Evolutionary conservation across 2,329 filamentous ascomycete genomes (phyloP).

Genomic region (Neurospora crassa): DNA sequence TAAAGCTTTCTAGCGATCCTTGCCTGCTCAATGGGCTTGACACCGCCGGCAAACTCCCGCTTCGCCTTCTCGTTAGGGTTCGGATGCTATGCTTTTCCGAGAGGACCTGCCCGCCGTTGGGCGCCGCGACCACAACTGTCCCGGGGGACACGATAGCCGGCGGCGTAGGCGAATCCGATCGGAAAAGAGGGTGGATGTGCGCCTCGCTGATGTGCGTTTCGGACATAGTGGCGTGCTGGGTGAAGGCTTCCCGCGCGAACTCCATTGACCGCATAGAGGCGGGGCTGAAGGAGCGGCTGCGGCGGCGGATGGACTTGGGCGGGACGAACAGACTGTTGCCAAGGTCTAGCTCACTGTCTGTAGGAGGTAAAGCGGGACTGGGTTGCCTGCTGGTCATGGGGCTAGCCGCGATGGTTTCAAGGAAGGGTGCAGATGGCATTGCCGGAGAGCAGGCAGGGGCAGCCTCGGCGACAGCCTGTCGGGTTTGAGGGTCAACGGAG

Average conservation of each 20-base stretch:
- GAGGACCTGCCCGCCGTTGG: slow-evolving; percentile 57
- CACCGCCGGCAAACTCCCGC: slow-evolving; percentile 40
- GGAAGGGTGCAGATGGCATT: slow-evolving; percentile 36
- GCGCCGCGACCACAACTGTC: slow-evolving; percentile 62
- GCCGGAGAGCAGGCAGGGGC: slow-evolving; percentile 27
- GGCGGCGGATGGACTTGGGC: slow-evolving; percentile 29
- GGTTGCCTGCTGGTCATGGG: slow-evolving; percentile 54
- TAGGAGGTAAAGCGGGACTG: slow-evolving; percentile 39
- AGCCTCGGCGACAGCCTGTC: slow-evolving; percentile 45
- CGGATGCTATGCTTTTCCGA: slow-evolving; percentile 41
- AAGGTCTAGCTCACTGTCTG: slow-evolving; percentile 41
- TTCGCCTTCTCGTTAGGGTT: slow-evolving; percentile 43
- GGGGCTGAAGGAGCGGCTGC: slow-evolving; percentile 45
- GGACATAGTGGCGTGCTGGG: slow-evolving; percentile 21
- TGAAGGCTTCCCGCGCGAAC: slow-evolving; percentile 22
- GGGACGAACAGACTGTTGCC: slow-evolving; percentile 7
- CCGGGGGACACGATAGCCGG: slow-evolving; percentile 57
- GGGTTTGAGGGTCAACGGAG: slow-evolving; percentile 51
- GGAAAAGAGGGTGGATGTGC: slow-evolving; percentile 70
- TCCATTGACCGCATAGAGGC: slow-evolving; percentile 24
- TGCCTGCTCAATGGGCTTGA: slow-evolving; percentile 41
- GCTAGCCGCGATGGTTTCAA: slow-evolving; percentile 64
- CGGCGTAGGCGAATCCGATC: slow-evolving; percentile 59
- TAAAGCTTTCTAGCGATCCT: slow-evolving; percentile 40
- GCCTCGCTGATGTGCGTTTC: slow-evolving; percentile 37